Percentiles rank a stretch among this genome's conserved stretches.
Conservation (phyloP, 345 rosid genomes). For the Salix udensis region DNA sequence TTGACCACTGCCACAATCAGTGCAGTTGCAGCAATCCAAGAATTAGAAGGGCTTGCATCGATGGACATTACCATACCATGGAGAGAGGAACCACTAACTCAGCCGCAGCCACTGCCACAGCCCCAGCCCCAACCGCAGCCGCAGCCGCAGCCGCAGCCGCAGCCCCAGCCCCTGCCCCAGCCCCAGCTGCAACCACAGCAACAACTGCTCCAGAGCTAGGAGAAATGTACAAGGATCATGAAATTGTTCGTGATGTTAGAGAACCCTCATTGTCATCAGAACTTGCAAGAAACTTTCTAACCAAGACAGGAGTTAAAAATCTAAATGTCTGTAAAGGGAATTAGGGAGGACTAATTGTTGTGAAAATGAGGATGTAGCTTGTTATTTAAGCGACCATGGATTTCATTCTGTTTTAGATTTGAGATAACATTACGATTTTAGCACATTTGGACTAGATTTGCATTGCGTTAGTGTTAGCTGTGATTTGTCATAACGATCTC, state of each 20-base stretch:
- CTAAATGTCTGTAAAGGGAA: slow-evolving; percentile 10
- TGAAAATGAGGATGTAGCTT: slow-evolving; percentile 20
- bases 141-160: not conserved
- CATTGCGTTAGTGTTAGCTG: slow-evolving; percentile 5
- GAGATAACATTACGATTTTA: not conserved
- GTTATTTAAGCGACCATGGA: slow-evolving; percentile 1
- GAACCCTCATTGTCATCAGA: slow-evolving; percentile 9
- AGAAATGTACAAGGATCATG: not conserved
- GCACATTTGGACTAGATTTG: slow-evolving; percentile 3
- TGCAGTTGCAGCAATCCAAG: slow-evolving; percentile 47
- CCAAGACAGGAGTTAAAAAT: slow-evolving; percentile 10
- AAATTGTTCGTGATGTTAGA: slow-evolving; percentile 1
- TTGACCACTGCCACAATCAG: slow-evolving; percentile 25
- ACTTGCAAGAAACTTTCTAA: slow-evolving; percentile 19
- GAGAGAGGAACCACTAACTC: slow-evolving; percentile 20
- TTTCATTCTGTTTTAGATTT: slow-evolving; percentile 8
- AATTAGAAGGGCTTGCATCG: slow-evolving; percentile 58
- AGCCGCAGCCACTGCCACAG: not conserved
- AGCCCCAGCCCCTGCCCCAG: not conserved
- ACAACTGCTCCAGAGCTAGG: slow-evolving; percentile 9
- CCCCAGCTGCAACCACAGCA: not conserved
- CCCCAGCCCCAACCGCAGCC: not conserved
- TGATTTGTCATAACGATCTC: not conserved
- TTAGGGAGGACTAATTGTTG: slow-evolving; percentile 25
- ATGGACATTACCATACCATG: slow-evolving; percentile 38